Conservation (phyloP, 2,329 filamentous ascomycete genomes). For the Pseudocercospora eumusae region DNA sequence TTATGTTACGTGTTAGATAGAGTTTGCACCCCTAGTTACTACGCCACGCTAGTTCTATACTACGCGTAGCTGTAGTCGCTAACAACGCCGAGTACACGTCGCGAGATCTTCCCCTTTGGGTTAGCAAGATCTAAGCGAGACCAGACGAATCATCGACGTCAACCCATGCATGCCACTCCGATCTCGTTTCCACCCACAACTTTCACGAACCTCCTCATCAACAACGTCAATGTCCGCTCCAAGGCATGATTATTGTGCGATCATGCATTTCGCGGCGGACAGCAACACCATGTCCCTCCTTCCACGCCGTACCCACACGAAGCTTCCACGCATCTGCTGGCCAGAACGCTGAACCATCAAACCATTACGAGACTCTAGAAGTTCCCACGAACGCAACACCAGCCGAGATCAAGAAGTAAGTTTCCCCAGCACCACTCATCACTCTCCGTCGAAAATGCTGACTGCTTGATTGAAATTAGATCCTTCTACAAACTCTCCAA, state of each 20-base stretch:
- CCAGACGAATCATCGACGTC: not conserved
- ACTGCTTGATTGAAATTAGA: constrained; percentile 36
- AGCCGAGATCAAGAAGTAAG: constrained; percentile 80
- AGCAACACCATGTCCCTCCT: constrained; percentile 22
- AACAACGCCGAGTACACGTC: not conserved
- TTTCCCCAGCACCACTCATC: no score
- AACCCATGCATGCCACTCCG: not conserved
- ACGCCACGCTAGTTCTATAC: no score
- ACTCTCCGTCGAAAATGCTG: no score
- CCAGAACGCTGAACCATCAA: constrained; percentile 44
- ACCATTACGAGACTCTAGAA: constrained; percentile 81
- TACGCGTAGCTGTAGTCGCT: no score
- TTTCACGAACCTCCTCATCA: not conserved
- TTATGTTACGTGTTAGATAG: no score
- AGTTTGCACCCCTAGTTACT: no score
- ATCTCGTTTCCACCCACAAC: not conserved
- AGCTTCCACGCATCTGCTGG: constrained; percentile 28
- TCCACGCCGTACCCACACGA: constrained; percentile 16
- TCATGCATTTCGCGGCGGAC: constrained; percentile 35
- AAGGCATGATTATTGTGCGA: constrained; percentile 39
- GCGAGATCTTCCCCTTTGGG: not conserved
- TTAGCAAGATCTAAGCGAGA: not conserved
- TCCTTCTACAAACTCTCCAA: constrained; percentile 89
- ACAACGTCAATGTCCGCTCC: constrained; percentile 26
- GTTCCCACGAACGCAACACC: constrained; percentile 69